A percentile compares a stretch with the other conserved stretches of the same genome.
Conservation (phyloP, 2,329 filamentous ascomycete genomes). For the Colletotrichum sp. region DNA sequence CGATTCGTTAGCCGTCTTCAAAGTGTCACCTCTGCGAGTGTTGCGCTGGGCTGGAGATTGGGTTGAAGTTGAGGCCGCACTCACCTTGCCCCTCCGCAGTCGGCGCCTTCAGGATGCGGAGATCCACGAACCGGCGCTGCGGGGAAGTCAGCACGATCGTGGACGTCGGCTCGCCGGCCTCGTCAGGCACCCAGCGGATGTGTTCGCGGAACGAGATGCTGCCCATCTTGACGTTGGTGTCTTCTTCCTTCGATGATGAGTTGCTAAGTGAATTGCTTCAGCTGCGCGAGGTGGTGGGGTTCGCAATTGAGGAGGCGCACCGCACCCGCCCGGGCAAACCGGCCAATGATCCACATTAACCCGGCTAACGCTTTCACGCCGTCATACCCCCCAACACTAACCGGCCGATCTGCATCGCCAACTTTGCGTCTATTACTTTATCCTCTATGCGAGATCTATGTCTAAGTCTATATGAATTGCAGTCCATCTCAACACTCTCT, state of each 20-base stretch:
- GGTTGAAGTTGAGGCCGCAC: not conserved
- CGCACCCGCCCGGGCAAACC: not conserved
- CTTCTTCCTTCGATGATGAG: not conserved
- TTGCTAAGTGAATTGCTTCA: not conserved
- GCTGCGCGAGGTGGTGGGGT: not conserved
- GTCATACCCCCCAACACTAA: not conserved
- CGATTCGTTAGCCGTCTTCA: not conserved
- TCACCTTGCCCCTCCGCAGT: slow-evolving; percentile 17
- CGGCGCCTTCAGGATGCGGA: slow-evolving; percentile 51
- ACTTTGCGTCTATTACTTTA: not conserved
- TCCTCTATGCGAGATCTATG: slow-evolving; percentile 4
- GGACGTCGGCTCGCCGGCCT: slow-evolving; percentile 63
- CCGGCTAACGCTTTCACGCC: not conserved
- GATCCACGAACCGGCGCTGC: slow-evolving; percentile 62
- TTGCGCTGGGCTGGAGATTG: not conserved
- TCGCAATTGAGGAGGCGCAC: not conserved
- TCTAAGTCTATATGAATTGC: not conserved
- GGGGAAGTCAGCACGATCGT: slow-evolving; percentile 70
- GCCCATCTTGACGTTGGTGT: slow-evolving; percentile 32
- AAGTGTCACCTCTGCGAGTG: fast-evolving
- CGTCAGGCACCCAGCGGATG: slow-evolving; percentile 62
- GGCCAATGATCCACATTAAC: slow-evolving; percentile 3
- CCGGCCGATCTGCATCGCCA: not conserved
- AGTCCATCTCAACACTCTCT: not conserved
- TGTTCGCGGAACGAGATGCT: slow-evolving; percentile 63